phyloP scores from a whole-genome alignment of 2,329 filamentous ascomycete genomes.

The Sporothrix luriei region DNA sequence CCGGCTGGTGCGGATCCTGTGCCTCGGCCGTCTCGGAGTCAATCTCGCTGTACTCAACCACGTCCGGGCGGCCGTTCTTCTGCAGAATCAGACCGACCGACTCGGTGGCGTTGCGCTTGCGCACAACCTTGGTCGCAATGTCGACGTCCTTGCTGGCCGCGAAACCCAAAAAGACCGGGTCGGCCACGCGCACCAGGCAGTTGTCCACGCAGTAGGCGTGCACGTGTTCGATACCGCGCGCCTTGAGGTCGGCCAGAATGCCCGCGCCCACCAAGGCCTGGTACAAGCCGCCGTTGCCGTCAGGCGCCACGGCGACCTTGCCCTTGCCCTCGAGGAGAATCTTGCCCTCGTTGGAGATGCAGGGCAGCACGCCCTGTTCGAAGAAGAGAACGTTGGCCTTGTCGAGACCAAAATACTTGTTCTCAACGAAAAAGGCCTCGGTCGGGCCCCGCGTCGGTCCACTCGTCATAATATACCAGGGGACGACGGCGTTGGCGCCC shows the following conservation, averaged over 20 bases:
- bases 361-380: constrained; percentile 94
- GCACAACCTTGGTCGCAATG: constrained; percentile 98
- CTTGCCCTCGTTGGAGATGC: constrained; percentile 96
- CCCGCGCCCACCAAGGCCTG: constrained; percentile 80
- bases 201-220: constrained; percentile 99
- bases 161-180: constrained; percentile 94
- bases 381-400: constrained; percentile 89
- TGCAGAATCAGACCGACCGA: constrained; percentile 91
- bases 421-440: constrained; percentile 87
- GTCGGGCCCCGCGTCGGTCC: constrained; percentile 89
- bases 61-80: constrained; percentile 94
- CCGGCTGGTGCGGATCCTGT: constrained; percentile 75
- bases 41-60: constrained; percentile 98
- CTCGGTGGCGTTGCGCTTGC: constrained; percentile 95
- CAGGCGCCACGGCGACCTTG: constrained; percentile 90
- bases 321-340: constrained; percentile 90
- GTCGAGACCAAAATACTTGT: constrained; percentile 87
- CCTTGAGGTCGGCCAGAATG: constrained; percentile 83
- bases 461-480: constrained; percentile 99
- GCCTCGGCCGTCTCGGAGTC: constrained; percentile 86
- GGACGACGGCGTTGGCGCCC: constrained; percentile 60
- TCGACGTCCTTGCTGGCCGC: constrained; percentile 84
- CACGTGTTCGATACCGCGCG: constrained; percentile 88
- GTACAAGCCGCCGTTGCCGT: constrained; percentile 97
- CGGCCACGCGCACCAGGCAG: constrained; percentile 97